Evolutionary conservation across 2,329 filamentous ascomycete species (phyloP).

Genomic region (Aspergillus intermedius): DNA sequence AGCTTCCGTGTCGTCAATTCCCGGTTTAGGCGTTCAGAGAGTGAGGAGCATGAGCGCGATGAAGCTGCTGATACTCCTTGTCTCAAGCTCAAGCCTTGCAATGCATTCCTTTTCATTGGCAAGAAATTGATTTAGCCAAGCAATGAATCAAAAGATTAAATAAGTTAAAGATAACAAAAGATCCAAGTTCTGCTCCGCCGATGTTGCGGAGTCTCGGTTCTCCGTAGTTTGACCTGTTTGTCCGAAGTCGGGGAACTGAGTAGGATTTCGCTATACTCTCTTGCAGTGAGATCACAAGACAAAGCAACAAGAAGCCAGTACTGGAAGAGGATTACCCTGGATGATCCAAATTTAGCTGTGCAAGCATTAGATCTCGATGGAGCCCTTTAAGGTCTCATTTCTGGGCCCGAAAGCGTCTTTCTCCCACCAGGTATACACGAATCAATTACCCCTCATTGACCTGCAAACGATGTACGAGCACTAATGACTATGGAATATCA

Average conservation of each 20-base stretch:
- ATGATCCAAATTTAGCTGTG: too few relatives aligned
- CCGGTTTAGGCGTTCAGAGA: constrained; percentile 34
- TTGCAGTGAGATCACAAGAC: too few relatives aligned
- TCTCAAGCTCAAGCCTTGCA: background rate
- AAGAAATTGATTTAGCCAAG: too few relatives aligned
- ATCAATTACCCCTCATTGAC: constrained; percentile 12
- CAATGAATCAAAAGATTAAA: too few relatives aligned
- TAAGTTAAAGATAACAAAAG: background rate
- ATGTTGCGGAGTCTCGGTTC: too few relatives aligned
- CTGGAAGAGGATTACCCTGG: too few relatives aligned
- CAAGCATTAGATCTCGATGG: constrained; percentile 10
- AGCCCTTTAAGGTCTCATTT: constrained; percentile 43
- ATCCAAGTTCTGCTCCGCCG: too few relatives aligned
- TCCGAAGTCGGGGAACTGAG: too few relatives aligned
- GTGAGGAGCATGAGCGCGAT: constrained; percentile 23
- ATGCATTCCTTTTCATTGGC: background rate
- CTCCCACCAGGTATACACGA: constrained; percentile 57
- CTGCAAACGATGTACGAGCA: background rate
- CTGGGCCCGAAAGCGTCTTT: constrained; percentile 61
- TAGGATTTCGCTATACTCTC: too few relatives aligned
- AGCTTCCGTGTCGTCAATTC: constrained; percentile 45
- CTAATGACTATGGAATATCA: constrained; percentile 11
- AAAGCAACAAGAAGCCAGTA: too few relatives aligned
- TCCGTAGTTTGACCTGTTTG: too few relatives aligned
- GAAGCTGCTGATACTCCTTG: background rate